A percentile compares a stretch with the other conserved stretches of the same genome.
Conservation (phyloP, 2,329 filamentous ascomycete genomes). For the Neopestalotiopsis rosae region DNA sequence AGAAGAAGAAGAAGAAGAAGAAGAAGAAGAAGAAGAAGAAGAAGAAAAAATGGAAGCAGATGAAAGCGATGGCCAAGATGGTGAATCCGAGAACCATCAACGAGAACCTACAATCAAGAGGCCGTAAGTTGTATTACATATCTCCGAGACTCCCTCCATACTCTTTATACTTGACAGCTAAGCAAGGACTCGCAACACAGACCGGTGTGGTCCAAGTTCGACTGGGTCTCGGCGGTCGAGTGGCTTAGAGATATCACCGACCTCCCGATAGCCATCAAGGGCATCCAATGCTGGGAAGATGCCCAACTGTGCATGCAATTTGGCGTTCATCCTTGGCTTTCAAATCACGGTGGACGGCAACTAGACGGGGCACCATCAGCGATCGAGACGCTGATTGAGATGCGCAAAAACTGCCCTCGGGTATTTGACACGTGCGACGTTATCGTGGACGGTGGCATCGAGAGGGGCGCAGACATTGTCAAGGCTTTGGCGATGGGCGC, state of each 20-base stretch:
- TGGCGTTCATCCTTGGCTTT: slow-evolving; percentile 69
- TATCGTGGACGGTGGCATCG: slow-evolving; percentile 42
- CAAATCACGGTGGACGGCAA: slow-evolving; percentile 87
- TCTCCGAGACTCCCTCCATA: neutral
- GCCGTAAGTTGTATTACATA: neutral
- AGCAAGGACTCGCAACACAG: neutral
- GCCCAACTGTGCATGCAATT: slow-evolving; percentile 65
- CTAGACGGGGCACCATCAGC: slow-evolving; percentile 60
- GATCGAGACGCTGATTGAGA: slow-evolving; percentile 40
- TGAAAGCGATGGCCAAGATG: neutral
- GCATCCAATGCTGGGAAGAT: slow-evolving; percentile 93
- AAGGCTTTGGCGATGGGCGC: slow-evolving; percentile 45
- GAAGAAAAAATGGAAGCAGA: neutral
- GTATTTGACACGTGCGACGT: slow-evolving; percentile 39
- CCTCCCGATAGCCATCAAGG: slow-evolving; percentile 89
- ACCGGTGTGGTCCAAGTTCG: slow-evolving; percentile 1
- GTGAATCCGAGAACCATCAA: neutral
- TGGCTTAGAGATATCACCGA: slow-evolving; percentile 83
- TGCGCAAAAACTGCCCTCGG: slow-evolving; percentile 38
- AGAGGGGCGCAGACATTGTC: slow-evolving; percentile 42
- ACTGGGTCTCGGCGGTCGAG: slow-evolving; percentile 56
- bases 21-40: neutral
- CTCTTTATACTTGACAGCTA: neutral
- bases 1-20: neutral
- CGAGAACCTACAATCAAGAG: slow-evolving; percentile 11